A percentile compares a stretch with the other conserved stretches of the same genome.
Evolutionary conservation across 768 basidiomycete species (phyloP).

Genomic region (Tylopilus sp.): DNA sequence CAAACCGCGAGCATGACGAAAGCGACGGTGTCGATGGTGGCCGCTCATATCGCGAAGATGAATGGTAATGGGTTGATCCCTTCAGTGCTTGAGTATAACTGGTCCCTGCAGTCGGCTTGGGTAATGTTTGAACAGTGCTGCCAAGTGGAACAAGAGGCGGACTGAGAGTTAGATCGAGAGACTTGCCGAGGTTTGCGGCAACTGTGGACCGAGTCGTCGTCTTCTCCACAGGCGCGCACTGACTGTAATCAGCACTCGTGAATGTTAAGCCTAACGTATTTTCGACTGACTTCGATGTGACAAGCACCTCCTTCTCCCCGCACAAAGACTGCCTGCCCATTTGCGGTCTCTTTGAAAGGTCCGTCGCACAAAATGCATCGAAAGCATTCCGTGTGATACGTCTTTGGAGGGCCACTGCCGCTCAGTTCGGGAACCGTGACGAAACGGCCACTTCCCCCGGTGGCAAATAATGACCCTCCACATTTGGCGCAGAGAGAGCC

Average conservation of each 20-base stretch:
- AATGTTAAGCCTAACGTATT: not conserved
- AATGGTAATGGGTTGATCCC: constrained; percentile 18
- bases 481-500: constrained; percentile 61
- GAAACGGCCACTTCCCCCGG: constrained; percentile 58
- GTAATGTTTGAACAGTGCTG: constrained; percentile 13
- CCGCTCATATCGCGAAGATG: constrained; percentile 32
- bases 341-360: constrained; percentile 56
- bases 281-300: constrained; percentile 53
- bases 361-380: constrained; percentile 64
- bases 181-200: constrained; percentile 7
- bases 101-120: constrained; percentile 4
- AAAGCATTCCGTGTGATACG: constrained; percentile 77
- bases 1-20: constrained; percentile 29
- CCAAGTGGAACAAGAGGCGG: constrained; percentile 21
- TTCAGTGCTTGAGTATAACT: constrained; percentile 10
- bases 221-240: constrained; percentile 46
- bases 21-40: constrained; percentile 14
- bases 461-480: constrained; percentile 51
- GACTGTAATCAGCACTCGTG: not conserved
- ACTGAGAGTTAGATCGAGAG: constrained; percentile 12
- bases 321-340: constrained; percentile 70
- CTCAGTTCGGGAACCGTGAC: constrained; percentile 62
- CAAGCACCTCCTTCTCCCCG: constrained; percentile 61
- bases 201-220: constrained; percentile 11
- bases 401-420: constrained; percentile 42